Evolutionary conservation across 331 rosid species (phyloP).

Genomic region (Rhamnella rubrinervis): DNA sequence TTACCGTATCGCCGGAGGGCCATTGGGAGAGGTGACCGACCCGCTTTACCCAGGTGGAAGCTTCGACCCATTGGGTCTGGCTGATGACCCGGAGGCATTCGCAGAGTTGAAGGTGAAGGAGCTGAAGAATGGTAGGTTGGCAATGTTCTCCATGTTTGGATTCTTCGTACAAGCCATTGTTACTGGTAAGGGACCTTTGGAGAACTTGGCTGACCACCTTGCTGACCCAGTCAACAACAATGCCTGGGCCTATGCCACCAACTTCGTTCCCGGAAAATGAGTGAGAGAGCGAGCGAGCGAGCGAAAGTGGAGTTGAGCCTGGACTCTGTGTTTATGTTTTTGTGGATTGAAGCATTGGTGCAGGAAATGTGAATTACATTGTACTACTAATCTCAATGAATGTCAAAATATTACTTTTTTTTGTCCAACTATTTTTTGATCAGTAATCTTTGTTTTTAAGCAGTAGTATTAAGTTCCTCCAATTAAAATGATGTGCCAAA

Average conservation of each 20-base stretch:
- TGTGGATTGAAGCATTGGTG: no score
- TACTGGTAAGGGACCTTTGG: conserved; percentile 64
- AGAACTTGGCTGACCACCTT: conserved; percentile 62
- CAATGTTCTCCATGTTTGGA: conserved; percentile 69
- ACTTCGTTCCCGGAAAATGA: conserved; percentile 61
- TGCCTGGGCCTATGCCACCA: conserved; percentile 59
- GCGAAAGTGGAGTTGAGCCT: no score
- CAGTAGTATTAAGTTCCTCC: no score
- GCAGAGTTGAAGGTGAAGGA: conserved; percentile 70
- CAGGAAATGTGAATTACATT: no score
- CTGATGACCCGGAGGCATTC: conserved; percentile 71
- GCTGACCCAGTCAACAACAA: conserved; percentile 69
- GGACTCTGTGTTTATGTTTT: no score
- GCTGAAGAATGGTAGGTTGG: conserved; percentile 61
- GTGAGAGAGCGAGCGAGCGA: background rate
- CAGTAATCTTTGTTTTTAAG: no score
- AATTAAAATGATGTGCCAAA: no score
- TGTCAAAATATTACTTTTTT: no score
- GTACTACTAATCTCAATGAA: no score
- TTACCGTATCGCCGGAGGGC: conserved; percentile 63
- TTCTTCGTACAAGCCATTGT: conserved; percentile 72
- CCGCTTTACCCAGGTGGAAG: conserved; percentile 69
- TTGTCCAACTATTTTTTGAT: no score
- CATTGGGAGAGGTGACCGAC: conserved; percentile 57
- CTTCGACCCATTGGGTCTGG: conserved; percentile 65